Evolutionary conservation across 768 basidiomycete genomes (phyloP).

Genomic region (Podaxis mareebaensis): DNA sequence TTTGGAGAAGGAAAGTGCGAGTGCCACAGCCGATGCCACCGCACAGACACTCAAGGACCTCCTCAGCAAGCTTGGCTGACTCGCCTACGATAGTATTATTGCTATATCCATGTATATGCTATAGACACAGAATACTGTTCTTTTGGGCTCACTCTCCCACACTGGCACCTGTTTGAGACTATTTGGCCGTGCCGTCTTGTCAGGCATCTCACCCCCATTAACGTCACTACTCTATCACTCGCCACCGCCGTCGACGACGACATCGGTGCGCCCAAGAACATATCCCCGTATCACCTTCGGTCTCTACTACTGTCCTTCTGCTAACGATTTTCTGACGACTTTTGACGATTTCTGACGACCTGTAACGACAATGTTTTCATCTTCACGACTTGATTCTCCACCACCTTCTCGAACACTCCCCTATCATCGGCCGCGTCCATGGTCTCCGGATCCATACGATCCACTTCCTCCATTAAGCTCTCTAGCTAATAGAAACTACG

Average conservation of each 20-base stretch:
- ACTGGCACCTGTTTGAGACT: background rate
- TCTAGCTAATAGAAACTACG: constrained; percentile 14
- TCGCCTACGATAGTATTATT: background rate
- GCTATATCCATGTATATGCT: background rate
- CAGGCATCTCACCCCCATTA: constrained; percentile 6
- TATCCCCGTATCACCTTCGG: background rate
- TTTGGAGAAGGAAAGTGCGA: constrained; percentile 35
- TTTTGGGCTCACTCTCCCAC: constrained; percentile 9
- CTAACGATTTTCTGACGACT: constrained; percentile 5
- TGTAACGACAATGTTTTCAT: constrained; percentile 10
- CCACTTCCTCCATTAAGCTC: constrained; percentile 33
- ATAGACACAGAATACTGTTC: background rate
- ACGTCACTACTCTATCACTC: background rate
- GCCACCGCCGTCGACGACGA: constrained; percentile 11
- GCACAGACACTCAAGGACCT: constrained; percentile 33
- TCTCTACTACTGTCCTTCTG: constrained; percentile 12
- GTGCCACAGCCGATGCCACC: constrained; percentile 19
- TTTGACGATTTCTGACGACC: constrained; percentile 13
- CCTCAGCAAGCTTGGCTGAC: constrained; percentile 25
- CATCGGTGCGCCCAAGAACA: constrained; percentile 6
- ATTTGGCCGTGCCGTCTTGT: constrained; percentile 3
- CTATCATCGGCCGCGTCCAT: constrained; percentile 38
- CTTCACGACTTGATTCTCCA: constrained; percentile 10
- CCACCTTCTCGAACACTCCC: constrained; percentile 5
- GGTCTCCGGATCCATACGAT: constrained; percentile 63